A percentile compares a stretch with the other conserved stretches of the same genome.
Conservation (phyloP, 2,329 filamentous ascomycete species). For the Neopestalotiopsis clavispora region DNA sequence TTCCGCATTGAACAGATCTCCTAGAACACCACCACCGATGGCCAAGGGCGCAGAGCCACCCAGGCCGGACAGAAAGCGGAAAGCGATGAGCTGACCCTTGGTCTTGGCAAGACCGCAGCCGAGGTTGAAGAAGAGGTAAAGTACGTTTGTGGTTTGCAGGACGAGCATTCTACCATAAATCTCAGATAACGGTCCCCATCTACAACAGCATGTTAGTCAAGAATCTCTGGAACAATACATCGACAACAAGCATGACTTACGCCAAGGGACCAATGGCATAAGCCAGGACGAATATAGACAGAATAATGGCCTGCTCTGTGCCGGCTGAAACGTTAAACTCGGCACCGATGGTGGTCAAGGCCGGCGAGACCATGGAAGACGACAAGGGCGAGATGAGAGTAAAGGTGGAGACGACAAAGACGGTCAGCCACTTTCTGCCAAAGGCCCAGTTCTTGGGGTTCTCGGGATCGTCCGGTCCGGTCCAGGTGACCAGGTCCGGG, state of each 20-base stretch:
- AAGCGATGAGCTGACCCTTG: slow-evolving; percentile 58
- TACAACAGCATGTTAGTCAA: slow-evolving; percentile 14
- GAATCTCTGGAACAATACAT: background rate
- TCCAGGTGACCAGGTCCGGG: slow-evolving; percentile 52
- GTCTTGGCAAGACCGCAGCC: slow-evolving; percentile 61
- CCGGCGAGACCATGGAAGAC: slow-evolving; percentile 61
- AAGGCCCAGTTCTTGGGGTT: slow-evolving; percentile 62
- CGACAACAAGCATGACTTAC: slow-evolving; percentile 24
- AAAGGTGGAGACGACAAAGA: slow-evolving; percentile 59
- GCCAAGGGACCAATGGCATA: slow-evolving; percentile 58
- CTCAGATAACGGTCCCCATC: slow-evolving; percentile 57
- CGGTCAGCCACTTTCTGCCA: slow-evolving; percentile 61
- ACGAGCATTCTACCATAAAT: slow-evolving; percentile 60
- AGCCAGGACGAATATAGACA: slow-evolving; percentile 60
- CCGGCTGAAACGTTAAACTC: slow-evolving; percentile 57
- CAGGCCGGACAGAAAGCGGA: slow-evolving; percentile 62
- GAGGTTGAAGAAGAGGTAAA: slow-evolving; percentile 59
- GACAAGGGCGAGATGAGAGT: slow-evolving; percentile 66
- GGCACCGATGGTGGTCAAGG: slow-evolving; percentile 52
- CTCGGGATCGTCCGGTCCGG: slow-evolving; percentile 54
- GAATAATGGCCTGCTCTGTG: slow-evolving; percentile 43
- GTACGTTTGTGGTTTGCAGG: slow-evolving; percentile 57
- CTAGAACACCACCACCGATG: slow-evolving; percentile 36
- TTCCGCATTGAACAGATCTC: slow-evolving; percentile 59
- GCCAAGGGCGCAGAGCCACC: slow-evolving; percentile 61